Evolutionary conservation across 768 basidiomycete species (phyloP).

Genomic region (Postia placenta): DNA sequence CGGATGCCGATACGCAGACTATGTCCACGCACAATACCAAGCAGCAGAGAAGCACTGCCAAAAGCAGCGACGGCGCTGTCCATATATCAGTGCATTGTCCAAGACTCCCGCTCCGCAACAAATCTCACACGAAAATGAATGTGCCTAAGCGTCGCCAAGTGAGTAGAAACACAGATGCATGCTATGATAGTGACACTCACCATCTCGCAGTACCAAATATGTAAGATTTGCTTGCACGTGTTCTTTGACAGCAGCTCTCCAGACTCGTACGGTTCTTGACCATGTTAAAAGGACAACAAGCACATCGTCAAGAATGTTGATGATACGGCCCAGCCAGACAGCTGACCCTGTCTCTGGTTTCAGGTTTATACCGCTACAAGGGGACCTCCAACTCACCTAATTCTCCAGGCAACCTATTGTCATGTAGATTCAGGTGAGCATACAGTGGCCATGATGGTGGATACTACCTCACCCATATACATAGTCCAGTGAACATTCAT

Average conservation of each 20-base stretch:
- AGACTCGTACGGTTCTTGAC: slow-evolving; percentile 10
- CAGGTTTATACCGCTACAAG: not conserved
- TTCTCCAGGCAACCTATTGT: not conserved
- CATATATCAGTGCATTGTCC: not conserved
- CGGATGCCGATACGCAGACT: not conserved
- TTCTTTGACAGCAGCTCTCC: not conserved
- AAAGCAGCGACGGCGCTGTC: slow-evolving; percentile 5
- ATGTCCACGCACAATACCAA: not conserved
- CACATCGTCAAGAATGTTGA: slow-evolving; percentile 6
- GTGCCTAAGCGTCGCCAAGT: slow-evolving; percentile 1
- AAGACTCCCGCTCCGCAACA: not conserved
- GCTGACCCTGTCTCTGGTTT: no score
- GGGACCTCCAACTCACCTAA: not conserved
- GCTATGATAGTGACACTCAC: not conserved
- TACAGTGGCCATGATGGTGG: not conserved
- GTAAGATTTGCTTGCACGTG: slow-evolving; percentile 3
- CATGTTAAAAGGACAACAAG: slow-evolving; percentile 14
- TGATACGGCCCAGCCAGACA: no score
- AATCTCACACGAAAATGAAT: slow-evolving; percentile 2
- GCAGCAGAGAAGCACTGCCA: not conserved
- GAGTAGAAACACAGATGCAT: not conserved
- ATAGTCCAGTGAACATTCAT: not conserved
- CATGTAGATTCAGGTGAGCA: not conserved
- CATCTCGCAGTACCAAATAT: slow-evolving; percentile 8
- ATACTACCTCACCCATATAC: not conserved